Conservation (phyloP, 805 yeast species). For the Nakazawaea wickerhamii region DNA sequence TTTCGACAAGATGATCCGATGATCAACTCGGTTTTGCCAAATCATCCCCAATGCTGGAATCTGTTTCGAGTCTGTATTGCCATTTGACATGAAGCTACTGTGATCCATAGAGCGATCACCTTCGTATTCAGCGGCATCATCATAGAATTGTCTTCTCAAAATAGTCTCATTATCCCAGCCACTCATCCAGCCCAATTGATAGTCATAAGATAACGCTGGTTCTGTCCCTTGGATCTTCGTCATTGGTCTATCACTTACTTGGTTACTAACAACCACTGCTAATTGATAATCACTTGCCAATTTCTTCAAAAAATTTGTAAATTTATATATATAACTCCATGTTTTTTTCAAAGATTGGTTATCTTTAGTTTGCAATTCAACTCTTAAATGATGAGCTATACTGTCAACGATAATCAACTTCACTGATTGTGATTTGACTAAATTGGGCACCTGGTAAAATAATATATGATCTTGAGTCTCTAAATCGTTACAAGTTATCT, state of each 20-base stretch:
- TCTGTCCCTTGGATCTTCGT: constrained; percentile 26
- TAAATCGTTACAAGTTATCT: constrained; percentile 58
- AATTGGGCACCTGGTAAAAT: constrained; percentile 60
- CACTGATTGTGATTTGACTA: constrained; percentile 36
- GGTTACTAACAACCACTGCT: constrained; percentile 72
- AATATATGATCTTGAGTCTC: constrained; percentile 72
- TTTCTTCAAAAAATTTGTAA: constrained; percentile 42
- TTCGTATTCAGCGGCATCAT: constrained; percentile 8
- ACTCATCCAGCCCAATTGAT: constrained; percentile 64
- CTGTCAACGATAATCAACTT: constrained; percentile 73
- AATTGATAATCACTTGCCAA: constrained; percentile 43
- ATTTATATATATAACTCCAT: constrained; percentile 33
- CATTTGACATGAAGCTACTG: neutral
- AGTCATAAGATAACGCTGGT: constrained; percentile 42
- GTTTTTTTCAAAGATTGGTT: constrained; percentile 33
- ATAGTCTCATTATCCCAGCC: constrained; percentile 64
- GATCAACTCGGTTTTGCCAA: constrained; percentile 49
- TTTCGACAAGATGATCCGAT: constrained; percentile 42
- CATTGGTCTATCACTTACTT: constrained; percentile 61
- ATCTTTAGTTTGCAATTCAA: constrained; percentile 40
- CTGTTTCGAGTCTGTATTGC: constrained; percentile 22
- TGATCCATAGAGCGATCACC: neutral
- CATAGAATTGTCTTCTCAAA: constrained; percentile 22
- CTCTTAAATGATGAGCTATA: constrained; percentile 74
- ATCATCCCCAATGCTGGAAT: constrained; percentile 51